A percentile compares a stretch with the other conserved stretches of the same genome.
Evolutionary conservation across 1,284 basidiomycete species (phyloP).

Genomic region (Marasmius fiardii): DNA sequence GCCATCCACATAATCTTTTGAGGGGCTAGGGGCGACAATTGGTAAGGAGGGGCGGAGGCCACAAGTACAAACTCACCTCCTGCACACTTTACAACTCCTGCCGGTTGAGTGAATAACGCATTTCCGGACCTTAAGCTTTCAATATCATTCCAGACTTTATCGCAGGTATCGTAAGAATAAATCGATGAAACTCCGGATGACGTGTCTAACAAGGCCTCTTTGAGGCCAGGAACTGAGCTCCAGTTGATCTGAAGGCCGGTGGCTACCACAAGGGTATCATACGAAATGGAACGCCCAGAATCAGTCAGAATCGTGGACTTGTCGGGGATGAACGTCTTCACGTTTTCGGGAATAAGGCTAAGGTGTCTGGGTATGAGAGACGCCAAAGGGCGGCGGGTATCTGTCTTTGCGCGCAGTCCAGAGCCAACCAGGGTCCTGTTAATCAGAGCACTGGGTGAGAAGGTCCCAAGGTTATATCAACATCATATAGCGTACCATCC

Average conservation of each 20-base stretch:
- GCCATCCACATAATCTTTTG: constrained; percentile 98
- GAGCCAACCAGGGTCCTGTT: constrained; percentile 89
- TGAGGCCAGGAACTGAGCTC: constrained; percentile 75
- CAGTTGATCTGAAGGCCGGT: constrained; percentile 88
- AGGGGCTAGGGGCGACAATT: constrained; percentile 51
- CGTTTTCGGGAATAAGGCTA: constrained; percentile 72
- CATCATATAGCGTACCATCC: constrained; percentile 58
- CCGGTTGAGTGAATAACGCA: constrained; percentile 95
- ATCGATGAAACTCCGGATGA: constrained; percentile 88
- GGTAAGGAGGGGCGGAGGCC: background rate
- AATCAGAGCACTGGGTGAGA: constrained; percentile 6
- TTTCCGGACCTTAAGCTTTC: constrained; percentile 73
- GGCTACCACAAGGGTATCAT: constrained; percentile 89
- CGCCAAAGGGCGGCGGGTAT: constrained; percentile 66
- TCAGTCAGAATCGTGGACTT: constrained; percentile 72
- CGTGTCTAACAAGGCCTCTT: constrained; percentile 75
- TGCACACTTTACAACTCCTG: constrained; percentile 93
- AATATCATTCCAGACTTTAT: constrained; percentile 85
- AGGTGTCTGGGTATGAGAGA: constrained; percentile 76
- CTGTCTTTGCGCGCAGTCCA: constrained; percentile 71
- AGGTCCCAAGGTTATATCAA: background rate
- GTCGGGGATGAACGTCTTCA: constrained; percentile 74
- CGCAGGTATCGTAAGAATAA: constrained; percentile 85
- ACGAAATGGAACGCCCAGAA: constrained; percentile 70
- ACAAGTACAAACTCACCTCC: constrained; percentile 57